These are phyloP conservation scores for Podila epigama DNA, from an alignment of 192 early-diverging fungal species.

Conservation along the genomic window DNA sequence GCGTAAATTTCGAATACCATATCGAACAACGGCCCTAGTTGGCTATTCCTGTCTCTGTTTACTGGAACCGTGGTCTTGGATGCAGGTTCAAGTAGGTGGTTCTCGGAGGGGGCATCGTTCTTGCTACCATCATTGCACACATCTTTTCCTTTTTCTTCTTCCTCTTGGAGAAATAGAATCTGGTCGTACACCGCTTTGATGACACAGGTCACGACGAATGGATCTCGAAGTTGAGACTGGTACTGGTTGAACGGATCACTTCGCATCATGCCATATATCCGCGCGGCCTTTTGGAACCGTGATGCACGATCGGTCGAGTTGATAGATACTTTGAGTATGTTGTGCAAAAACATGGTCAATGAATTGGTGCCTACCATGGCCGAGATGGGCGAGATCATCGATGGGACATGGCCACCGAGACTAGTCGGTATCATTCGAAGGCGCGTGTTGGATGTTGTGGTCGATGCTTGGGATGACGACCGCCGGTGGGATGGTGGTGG, in stretches of 20 bases:
- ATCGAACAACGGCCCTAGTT: constrained; percentile 18
- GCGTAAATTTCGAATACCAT: constrained; percentile 35
- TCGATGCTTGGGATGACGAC: neutral
- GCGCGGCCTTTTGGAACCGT: constrained; percentile 23
- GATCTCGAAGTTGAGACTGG: constrained; percentile 21
- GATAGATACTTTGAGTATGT: constrained; percentile 22
- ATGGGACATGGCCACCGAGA: too few species aligned
- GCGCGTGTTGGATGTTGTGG: neutral
- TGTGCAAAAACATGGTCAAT: constrained; percentile 23
- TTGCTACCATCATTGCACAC: too few species aligned
- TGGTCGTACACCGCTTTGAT: constrained; percentile 34
- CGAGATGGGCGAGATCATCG: neutral
- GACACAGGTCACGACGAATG: constrained; percentile 35
- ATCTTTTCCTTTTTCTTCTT: too few species aligned
- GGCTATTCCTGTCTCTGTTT: neutral
- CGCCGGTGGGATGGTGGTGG: neutral
- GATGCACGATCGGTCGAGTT: constrained; percentile 28
- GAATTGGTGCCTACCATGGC: constrained; percentile 13
- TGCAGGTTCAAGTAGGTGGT: too few species aligned
- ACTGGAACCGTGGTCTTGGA: neutral
- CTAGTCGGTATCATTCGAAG: too few species aligned
- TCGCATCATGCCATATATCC: constrained; percentile 25
- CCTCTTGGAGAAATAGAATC: neutral
- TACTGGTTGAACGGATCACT: constrained; percentile 14
- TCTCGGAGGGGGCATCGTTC: too few species aligned